Evolutionary conservation across 148 eudicot genomes (phyloP).

Genomic region (Arbutus unedo): DNA sequence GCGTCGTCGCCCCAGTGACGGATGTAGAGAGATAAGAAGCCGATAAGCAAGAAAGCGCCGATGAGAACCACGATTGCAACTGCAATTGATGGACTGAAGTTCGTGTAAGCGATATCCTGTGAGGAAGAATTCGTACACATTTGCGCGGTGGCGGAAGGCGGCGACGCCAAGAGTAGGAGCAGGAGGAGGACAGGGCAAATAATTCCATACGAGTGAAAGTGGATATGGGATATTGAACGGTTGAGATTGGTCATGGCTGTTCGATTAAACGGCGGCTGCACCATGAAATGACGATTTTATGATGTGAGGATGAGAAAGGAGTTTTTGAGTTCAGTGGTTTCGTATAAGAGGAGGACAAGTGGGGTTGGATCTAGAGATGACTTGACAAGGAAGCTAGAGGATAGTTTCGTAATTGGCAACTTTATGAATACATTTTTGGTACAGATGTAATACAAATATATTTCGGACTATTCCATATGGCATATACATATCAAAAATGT

Average conservation of each 20-base stretch:
- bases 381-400: too few species aligned
- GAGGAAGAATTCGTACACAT: not conserved
- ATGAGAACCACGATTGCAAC: constrained; percentile 16
- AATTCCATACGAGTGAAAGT: not conserved
- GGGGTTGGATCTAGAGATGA: too few species aligned
- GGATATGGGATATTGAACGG: not conserved
- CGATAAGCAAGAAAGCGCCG: constrained; percentile 27
- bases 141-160: constrained; percentile 9
- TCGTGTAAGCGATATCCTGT: not conserved
- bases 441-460: too few species aligned
- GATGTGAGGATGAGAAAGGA: too few species aligned
- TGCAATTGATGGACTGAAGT: constrained; percentile 18
- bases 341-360: too few species aligned
- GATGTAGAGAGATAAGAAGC: constrained; percentile 32
- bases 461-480: too few species aligned
- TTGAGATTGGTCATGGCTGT: not conserved
- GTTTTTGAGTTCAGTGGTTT: too few species aligned
- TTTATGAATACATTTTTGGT: too few species aligned
- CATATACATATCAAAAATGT: too few species aligned
- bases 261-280: not conserved
- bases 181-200: not conserved
- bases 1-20: constrained; percentile 23
- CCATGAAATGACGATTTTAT: not conserved
- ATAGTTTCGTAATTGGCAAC: too few species aligned
- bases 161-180: not conserved